Evolutionary conservation across 441 rosid genomes (phyloP).

Genomic region (Gossypium davidsonii): DNA sequence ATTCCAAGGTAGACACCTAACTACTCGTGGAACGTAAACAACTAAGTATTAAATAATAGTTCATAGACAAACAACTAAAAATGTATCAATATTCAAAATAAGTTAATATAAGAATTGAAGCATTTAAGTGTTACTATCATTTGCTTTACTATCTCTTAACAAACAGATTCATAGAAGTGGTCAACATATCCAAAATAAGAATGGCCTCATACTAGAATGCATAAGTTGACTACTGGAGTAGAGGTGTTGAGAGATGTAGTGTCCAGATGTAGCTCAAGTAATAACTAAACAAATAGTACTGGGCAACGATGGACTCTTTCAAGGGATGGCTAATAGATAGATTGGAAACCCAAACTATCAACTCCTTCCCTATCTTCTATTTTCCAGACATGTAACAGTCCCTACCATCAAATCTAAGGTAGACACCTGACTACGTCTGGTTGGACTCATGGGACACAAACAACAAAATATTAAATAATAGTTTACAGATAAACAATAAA

Average conservation of each 20-base stretch:
- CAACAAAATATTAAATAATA: background rate
- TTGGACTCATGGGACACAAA: slow-evolving; percentile 12
- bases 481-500: background rate
- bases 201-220: background rate
- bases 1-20: no score
- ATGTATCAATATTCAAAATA: background rate
- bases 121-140: background rate
- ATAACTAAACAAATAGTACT: slow-evolving; percentile 11
- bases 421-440: slow-evolving; percentile 42
- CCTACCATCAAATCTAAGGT: slow-evolving; percentile 23
- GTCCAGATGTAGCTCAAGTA: background rate
- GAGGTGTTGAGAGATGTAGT: background rate
- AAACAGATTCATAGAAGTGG: background rate
- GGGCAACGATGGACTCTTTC: slow-evolving; percentile 56
- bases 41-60: background rate
- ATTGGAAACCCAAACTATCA: slow-evolving; percentile 25
- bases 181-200: background rate
- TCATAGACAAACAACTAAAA: background rate
- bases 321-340: slow-evolving; percentile 19
- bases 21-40: slow-evolving; percentile 9
- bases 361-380: slow-evolving; percentile 18
- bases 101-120: background rate
- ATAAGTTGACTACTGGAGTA: background rate
- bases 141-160: background rate
- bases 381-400: slow-evolving; percentile 38